A percentile compares a stretch with the other conserved stretches of the same genome.
Conservation (phyloP, 768 basidiomycete species). For the Thelephora aurantiotincta region DNA sequence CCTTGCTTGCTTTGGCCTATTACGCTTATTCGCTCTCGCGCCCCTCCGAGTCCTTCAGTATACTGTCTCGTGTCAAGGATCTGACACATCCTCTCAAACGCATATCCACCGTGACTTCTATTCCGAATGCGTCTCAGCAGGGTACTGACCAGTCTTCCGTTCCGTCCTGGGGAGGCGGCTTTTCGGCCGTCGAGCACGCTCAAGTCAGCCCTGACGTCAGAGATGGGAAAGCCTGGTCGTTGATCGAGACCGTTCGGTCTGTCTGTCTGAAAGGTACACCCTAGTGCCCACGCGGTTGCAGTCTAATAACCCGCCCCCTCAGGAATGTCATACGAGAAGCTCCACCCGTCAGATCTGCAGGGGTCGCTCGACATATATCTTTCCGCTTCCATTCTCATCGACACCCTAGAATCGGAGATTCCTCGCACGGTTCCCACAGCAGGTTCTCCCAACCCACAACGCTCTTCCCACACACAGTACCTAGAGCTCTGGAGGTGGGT, state of each 20-base stretch:
- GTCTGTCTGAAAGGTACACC: conserved; percentile 62
- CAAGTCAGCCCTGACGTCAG: conserved; percentile 36
- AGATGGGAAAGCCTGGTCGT: conserved; percentile 61
- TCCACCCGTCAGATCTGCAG: conserved; percentile 31
- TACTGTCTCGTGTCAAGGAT: conserved; percentile 41
- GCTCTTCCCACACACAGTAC: conserved; percentile 41
- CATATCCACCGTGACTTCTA: conserved; percentile 23
- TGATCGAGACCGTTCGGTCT: conserved; percentile 61
- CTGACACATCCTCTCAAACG: conserved; percentile 40
- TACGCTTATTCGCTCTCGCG: conserved; percentile 66
- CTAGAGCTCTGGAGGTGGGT: conserved; percentile 83
- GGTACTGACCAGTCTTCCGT: conserved; percentile 22
- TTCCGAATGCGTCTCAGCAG: background rate
- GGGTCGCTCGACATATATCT: conserved; percentile 46
- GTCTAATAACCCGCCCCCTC: conserved; percentile 2
- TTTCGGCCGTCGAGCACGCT: conserved; percentile 26
- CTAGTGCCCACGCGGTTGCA: background rate
- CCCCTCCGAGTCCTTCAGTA: conserved; percentile 45
- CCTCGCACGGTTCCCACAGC: conserved; percentile 12
- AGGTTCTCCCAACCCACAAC: conserved; percentile 27
- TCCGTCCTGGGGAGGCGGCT: conserved; percentile 36
- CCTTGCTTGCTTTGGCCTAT: conserved; percentile 59
- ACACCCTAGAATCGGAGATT: conserved; percentile 32
- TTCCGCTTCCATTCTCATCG: conserved; percentile 39
- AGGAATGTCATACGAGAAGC: conserved; percentile 70